A percentile compares a stretch with the other conserved stretches of the same genome.
phyloP scores from a whole-genome alignment of 345 rosid genomes.

The Combretum micranthum region DNA sequence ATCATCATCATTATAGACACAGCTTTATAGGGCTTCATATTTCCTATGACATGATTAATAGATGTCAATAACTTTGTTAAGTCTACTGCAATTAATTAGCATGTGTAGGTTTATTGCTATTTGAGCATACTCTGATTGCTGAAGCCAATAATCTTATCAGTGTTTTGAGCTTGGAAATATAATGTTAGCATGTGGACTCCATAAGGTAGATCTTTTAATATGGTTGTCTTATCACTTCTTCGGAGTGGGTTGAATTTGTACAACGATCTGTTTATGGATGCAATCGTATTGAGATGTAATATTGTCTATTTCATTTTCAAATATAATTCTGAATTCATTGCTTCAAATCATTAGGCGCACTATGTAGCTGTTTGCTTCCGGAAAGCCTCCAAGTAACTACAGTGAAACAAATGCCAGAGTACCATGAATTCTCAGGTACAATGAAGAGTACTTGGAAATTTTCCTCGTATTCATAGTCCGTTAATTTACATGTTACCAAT shows the following conservation, averaged over 20 bases:
- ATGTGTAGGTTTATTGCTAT: too few species aligned
- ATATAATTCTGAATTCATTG: neutral
- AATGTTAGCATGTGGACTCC: too few species aligned
- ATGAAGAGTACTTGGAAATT: neutral
- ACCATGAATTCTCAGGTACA: constrained; percentile 45
- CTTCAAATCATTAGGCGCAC: constrained; percentile 29
- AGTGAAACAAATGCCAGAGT: constrained; percentile 55
- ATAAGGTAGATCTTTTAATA: too few species aligned
- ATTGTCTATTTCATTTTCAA: neutral
- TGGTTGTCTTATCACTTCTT: too few species aligned
- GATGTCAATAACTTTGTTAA: too few species aligned
- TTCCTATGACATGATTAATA: too few species aligned
- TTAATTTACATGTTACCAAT: neutral
- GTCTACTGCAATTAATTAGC: too few species aligned
- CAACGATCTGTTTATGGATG: neutral
- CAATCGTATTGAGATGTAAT: neutral
- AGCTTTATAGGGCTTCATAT: too few species aligned
- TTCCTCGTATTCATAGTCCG: neutral
- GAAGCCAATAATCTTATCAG: too few species aligned
- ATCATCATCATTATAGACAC: too few species aligned
- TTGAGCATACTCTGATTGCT: too few species aligned
- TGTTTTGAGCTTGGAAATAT: too few species aligned
- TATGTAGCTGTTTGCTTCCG: constrained; percentile 73
- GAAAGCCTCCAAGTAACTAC: constrained; percentile 69
- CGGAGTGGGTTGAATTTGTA: neutral